phyloP scores from a whole-genome alignment of 768 basidiomycete species.

The Collybiopsis confluens region DNA sequence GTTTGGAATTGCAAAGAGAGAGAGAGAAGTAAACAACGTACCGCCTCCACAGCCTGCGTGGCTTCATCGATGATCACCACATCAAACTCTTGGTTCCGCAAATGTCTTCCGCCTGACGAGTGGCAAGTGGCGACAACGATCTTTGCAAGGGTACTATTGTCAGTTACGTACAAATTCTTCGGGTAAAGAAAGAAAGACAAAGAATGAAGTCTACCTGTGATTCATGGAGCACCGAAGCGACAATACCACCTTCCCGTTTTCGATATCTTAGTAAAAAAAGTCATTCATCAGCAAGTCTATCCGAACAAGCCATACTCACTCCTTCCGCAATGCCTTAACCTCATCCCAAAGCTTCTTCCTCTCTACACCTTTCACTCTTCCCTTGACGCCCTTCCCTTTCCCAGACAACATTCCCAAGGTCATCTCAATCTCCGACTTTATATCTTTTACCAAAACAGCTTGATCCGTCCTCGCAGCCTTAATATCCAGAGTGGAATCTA shows the following conservation, averaged over 20 bases:
- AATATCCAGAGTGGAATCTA: slow-evolving; percentile 68
- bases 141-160: too few species aligned
- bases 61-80: slow-evolving; percentile 97
- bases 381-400: slow-evolving; percentile 71
- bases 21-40: slow-evolving; percentile 30
- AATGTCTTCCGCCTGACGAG: slow-evolving; percentile 81
- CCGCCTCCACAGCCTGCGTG: slow-evolving; percentile 93
- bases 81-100: slow-evolving; percentile 78
- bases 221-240: slow-evolving; percentile 72
- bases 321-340: slow-evolving; percentile 82
- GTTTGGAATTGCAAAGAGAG: not conserved
- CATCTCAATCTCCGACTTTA: slow-evolving; percentile 79
- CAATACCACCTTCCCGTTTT: slow-evolving; percentile 81
- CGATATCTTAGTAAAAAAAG: slow-evolving; percentile 59
- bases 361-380: slow-evolving; percentile 66
- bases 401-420: slow-evolving; percentile 62
- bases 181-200: too few species aligned
- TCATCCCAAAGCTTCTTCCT: slow-evolving; percentile 85
- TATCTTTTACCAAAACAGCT: slow-evolving; percentile 82
- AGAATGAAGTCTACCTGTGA: too few species aligned
- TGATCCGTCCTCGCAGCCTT: slow-evolving; percentile 75
- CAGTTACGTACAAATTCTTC: too few species aligned
- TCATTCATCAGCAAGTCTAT: not conserved
- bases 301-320: slow-evolving; percentile 45
- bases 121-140: slow-evolving; percentile 94